phyloP scores from a whole-genome alignment of 352 stramenopile species.

The Phytopythium kandeliae region DNA sequence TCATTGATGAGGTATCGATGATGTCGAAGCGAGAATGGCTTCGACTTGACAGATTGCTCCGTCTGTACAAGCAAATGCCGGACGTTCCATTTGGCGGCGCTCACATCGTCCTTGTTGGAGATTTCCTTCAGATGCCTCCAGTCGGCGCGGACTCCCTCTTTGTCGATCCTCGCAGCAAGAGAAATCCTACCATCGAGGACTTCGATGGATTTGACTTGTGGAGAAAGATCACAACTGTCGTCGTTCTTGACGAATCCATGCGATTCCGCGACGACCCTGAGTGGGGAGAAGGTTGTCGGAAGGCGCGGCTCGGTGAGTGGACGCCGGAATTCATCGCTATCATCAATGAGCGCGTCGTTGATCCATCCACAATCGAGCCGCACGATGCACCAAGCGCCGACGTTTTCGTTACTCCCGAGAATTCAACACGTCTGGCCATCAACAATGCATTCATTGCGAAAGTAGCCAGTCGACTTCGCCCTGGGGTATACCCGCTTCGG shows the following conservation, averaged over 20 bases:
- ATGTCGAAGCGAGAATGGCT: conserved; percentile 6
- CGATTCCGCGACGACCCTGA: conserved; percentile 16
- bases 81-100: conserved; percentile 1
- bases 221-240: background rate
- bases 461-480: background rate
- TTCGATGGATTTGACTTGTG: conserved; percentile 8
- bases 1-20: conserved; percentile 6
- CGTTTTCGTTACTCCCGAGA: background rate
- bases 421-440: background rate
- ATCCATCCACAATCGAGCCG: too few relatives aligned
- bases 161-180: background rate
- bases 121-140: conserved; percentile 6
- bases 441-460: conserved; percentile 11
- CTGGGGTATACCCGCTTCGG: background rate
- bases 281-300: conserved; percentile 18
- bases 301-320: conserved; percentile 13
- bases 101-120: background rate
- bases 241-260: conserved; percentile 8
- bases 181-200: background rate
- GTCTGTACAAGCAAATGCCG: conserved; percentile 2
- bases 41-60: conserved; percentile 2
- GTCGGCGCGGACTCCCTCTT: background rate
- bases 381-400: conserved; percentile 2
- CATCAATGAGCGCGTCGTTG: conserved; percentile 10
- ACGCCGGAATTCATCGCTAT: conserved; percentile 11